A percentile compares a stretch with the other conserved stretches of the same genome.
phyloP scores from a whole-genome alignment of 2,329 filamentous ascomycete genomes.

The Claviceps sp. region DNA sequence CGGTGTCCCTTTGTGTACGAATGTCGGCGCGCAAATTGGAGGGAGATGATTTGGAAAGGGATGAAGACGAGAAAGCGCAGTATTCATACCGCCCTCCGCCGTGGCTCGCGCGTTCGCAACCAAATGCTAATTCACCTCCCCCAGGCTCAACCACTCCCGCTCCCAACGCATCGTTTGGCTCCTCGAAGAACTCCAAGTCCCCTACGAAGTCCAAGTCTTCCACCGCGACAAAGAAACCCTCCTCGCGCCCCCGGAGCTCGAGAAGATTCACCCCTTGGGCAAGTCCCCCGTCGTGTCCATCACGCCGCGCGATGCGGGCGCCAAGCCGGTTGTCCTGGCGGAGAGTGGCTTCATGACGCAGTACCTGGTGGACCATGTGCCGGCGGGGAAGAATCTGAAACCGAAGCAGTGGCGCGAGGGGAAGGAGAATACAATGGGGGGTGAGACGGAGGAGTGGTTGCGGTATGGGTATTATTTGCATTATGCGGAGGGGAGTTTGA shows the following conservation, averaged over 20 bases:
- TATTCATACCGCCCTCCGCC: too few species aligned
- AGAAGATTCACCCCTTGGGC: slow-evolving; percentile 69
- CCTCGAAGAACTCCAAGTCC: slow-evolving; percentile 65
- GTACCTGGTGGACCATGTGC: slow-evolving; percentile 60
- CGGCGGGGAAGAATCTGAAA: slow-evolving; percentile 30
- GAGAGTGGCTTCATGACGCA: slow-evolving; percentile 74
- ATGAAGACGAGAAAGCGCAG: too few species aligned
- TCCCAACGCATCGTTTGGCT: slow-evolving; percentile 77
- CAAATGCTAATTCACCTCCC: not conserved
- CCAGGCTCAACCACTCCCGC: slow-evolving; percentile 74
- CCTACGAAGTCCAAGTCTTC: slow-evolving; percentile 70
- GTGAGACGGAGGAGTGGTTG: slow-evolving; percentile 47
- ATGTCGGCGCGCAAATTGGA: not conserved
- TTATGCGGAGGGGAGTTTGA: slow-evolving; percentile 74
- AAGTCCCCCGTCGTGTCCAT: slow-evolving; percentile 73
- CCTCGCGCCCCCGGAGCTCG: slow-evolving; percentile 64
- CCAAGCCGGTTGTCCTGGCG: slow-evolving; percentile 48
- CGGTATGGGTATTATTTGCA: slow-evolving; percentile 60
- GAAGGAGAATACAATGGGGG: slow-evolving; percentile 41
- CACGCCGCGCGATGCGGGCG: slow-evolving; percentile 23
- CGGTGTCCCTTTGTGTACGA: not conserved
- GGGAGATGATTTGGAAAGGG: too few species aligned
- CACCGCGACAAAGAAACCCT: slow-evolving; percentile 49
- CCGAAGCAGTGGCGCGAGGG: slow-evolving; percentile 43
- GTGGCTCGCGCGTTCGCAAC: not conserved